Base-by-base conservation (phyloP, 2,329 filamentous ascomycete species). In the Phoma sp. region DNA sequence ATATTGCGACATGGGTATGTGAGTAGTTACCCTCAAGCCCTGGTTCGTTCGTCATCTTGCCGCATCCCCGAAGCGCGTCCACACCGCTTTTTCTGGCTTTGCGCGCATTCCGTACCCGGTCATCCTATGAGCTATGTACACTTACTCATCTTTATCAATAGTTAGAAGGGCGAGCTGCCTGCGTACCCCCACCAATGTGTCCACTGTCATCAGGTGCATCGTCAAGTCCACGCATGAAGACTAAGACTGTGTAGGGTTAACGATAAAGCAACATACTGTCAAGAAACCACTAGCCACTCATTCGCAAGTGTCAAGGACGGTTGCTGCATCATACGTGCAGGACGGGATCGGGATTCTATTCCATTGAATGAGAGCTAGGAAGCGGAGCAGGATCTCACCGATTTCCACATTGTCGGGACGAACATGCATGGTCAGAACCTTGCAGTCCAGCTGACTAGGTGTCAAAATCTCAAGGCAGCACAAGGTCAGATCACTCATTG, bases 1-100 rank as follows among this genome's bases (percentile, higher is more conserved):
- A 36, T 19, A 13, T 13, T 6, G 29, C 12, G 32, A 46, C 27
- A 47, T 24, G 39, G 33, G 37, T 51, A 19, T 19, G 48, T 38
- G 43, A 12, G 13, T 29, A 31, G 35, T 15, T 24, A 5, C 31
- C 22, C n/a, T 31, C 21, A 24, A 24, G 24, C 48, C 33, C 48
- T 40, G 40, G 49, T 39, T 32, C 33, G n/a, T 17, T 40, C 47
- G 29, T 49, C 44, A 54, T 44, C 39, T 44, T 56, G 49, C 59
- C 59, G 57, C 33, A 45, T 58, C 67, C 65, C 61, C 65, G 67
- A 54, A 48, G 58, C 44, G 39, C 29, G 53, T 43, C 62, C 57
- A 62, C 64, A 69, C 67, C 67, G 67, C 65, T 58, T 56, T 45
- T 55, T 61, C 51, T 38, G 43, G 41, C 25, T 38, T 22, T 36